Evolutionary conservation across 345 rosid species (phyloP), one percentile per base, ranked within the genome.

Genomic region (Brassica incana): DNA sequence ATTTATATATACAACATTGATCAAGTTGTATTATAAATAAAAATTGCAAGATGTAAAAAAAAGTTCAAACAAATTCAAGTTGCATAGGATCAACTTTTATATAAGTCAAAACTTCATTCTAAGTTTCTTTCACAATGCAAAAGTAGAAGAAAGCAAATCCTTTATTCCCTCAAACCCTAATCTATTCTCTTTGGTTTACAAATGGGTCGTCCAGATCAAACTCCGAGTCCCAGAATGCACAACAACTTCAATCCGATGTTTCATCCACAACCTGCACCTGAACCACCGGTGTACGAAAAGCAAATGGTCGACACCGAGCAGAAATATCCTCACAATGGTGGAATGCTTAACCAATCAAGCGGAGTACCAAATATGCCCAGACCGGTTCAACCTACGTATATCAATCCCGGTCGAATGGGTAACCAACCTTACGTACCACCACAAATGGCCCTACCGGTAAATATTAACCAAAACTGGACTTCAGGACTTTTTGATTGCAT

Each of bases 401-500:
- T 66, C 69, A 35, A 66, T 66, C 11, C 50, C 5, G 68, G 43
- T 63, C 40, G 5, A 30, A 32, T 7, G 20, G 65, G 8, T 61
- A 5, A 71, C 11, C 61, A 54, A 54, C 61, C 61, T 54, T 54
- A 54, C 18, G 4, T 29, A 29, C 32, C 1, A 54, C 4, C 1
- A 54, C 61, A 54, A 54, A 54, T 54, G 25, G 25, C 25, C 61
- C 61, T 10, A 54, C 61, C 61, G 23, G 20, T 50, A 1, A 45
- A 9, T 50, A n/a, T 54, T 16, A 52, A 1, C 3, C 61, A 54
- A 10, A 82, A 80, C 33, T 91, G 97, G 97, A 84, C 18, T 58
- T 85, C 86, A 52, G 90, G 89, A 6, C 81, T 91, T 4, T 89
- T 87, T 72, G 91, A 91, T 80, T 89, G 90, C 87, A 80, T 91